Percentiles rank a stretch among this genome's conserved stretches.
Evolutionary conservation across 2,329 filamentous ascomycete species (phyloP).

Genomic region (Cladophialophora bantiana): DNA sequence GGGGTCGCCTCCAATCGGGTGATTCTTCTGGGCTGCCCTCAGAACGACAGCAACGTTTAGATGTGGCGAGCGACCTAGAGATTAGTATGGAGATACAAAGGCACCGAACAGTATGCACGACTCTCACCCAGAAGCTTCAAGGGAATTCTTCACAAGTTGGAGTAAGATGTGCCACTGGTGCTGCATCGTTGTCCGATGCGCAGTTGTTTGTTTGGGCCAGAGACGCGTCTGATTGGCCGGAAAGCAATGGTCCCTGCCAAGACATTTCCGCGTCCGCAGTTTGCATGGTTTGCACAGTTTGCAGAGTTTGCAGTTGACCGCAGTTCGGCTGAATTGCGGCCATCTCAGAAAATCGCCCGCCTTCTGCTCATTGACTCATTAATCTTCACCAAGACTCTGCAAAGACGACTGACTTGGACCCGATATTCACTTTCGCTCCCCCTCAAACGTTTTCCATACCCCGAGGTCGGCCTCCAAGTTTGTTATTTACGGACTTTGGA

Average conservation of each 20-base stretch:
- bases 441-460: background rate
- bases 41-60: background rate
- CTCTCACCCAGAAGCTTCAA: background rate
- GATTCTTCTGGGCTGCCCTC: background rate
- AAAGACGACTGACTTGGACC: background rate
- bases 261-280: slow-evolving; percentile 15
- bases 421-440: background rate
- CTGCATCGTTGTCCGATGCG: slow-evolving; percentile 8
- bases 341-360: background rate
- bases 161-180: background rate
- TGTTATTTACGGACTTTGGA: background rate
- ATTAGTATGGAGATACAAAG: slow-evolving; percentile 9
- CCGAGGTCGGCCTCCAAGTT: background rate
- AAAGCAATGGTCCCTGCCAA: slow-evolving; percentile 22
- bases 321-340: slow-evolving; percentile 16
- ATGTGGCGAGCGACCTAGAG: background rate
- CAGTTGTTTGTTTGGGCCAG: slow-evolving; percentile 29
- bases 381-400: background rate
- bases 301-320: no score
- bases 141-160: slow-evolving; percentile 5
- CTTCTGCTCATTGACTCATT: background rate
- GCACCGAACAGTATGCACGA: slow-evolving; percentile 12
- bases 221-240: slow-evolving; percentile 31
- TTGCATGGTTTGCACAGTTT: background rate
- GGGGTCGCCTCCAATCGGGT: background rate